Conservation (phyloP, 164 flowering plant genomes). For the Taxillus chinensis region DNA sequence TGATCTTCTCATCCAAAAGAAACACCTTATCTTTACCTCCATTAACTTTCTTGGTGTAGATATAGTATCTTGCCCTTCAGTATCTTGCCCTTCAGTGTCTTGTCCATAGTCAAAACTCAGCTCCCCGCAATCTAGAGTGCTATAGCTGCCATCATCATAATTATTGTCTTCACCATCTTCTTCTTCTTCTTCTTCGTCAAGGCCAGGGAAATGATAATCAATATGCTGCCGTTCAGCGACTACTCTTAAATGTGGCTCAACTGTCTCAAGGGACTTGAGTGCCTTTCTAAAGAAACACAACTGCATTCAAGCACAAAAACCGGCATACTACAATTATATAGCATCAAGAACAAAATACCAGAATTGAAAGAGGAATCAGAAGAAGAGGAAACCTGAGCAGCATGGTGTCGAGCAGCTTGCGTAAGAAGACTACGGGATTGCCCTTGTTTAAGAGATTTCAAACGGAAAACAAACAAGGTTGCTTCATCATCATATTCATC, state of each 20-base stretch:
- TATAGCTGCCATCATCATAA: slow-evolving; percentile 27
- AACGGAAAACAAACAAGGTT: slow-evolving; percentile 70
- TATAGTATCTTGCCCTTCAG: slow-evolving; percentile 28
- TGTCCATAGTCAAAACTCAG: slow-evolving; percentile 76
- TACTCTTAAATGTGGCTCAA: slow-evolving; percentile 67
- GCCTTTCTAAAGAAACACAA: slow-evolving; percentile 70
- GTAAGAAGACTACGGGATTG: slow-evolving; percentile 86
- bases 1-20: not conserved
- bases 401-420: slow-evolving; percentile 94
- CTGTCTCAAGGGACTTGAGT: slow-evolving; percentile 53
- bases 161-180: slow-evolving; percentile 35
- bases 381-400: slow-evolving; percentile 68
- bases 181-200: slow-evolving; percentile 46
- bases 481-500: slow-evolving; percentile 84
- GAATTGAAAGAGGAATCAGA: slow-evolving; percentile 4
- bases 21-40: slow-evolving; percentile 39
- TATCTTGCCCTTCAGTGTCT: slow-evolving; percentile 36
- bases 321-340: not conserved
- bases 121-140: slow-evolving; percentile 50
- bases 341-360: not conserved
- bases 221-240: slow-evolving; percentile 70
- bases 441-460: slow-evolving; percentile 83
- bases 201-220: slow-evolving; percentile 75
- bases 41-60: slow-evolving; percentile 40
- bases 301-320: slow-evolving; percentile 32